phyloP scores from a whole-genome alignment of 106 monocot species.

The Acanthochlamys bracteata region DNA sequence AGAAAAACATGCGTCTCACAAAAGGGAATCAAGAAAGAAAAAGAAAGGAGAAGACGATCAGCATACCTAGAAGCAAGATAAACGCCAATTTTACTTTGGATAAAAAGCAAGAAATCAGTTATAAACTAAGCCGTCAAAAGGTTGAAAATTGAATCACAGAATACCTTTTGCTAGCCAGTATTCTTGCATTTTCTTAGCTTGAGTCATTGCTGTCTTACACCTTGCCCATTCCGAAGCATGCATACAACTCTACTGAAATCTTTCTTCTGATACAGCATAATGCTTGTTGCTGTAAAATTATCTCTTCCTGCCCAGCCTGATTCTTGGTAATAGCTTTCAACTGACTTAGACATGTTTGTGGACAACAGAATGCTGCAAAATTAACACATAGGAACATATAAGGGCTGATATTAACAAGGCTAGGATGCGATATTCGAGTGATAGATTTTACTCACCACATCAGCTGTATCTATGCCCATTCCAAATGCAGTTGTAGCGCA shows the following conservation, averaged over 20 bases:
- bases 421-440: neutral
- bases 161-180: conserved; percentile 96
- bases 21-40: neutral
- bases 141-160: neutral
- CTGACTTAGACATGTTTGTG: conserved; percentile 97
- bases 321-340: conserved; percentile 99
- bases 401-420: neutral
- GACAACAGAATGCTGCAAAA: conserved; percentile 72
- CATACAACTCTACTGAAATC: conserved; percentile 97
- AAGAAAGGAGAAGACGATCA: neutral
- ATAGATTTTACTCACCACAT: conserved; percentile 56
- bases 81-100: neutral
- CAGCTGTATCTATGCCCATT: conserved; percentile 99
- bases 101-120: neutral
- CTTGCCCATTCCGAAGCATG: conserved; percentile 66
- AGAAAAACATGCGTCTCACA: neutral
- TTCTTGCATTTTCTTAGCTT: conserved; percentile 93
- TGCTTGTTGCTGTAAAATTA: conserved; percentile 58
- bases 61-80: neutral
- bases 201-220: conserved; percentile 74
- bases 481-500: conserved; percentile 99
- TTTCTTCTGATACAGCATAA: conserved; percentile 85
- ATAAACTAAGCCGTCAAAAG: neutral
- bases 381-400: neutral
- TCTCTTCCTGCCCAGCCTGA: conserved; percentile 97